phyloP scores from a whole-genome alignment of 306 rosid species.

The Herpetospermum pedunculosum region DNA sequence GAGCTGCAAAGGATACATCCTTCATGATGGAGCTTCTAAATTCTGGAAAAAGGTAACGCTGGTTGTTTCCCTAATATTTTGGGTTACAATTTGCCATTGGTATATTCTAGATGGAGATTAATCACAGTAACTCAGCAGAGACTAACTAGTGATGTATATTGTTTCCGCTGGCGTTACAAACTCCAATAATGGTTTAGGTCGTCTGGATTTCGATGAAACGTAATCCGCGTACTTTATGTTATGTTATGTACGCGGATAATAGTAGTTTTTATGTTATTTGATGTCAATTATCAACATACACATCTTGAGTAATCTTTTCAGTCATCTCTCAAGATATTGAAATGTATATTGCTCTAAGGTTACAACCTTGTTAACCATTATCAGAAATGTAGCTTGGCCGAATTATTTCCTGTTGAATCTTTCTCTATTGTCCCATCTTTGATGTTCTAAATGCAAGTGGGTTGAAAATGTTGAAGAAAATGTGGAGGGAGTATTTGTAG shows the following conservation, averaged over 20 bases:
- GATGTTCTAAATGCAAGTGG: background rate
- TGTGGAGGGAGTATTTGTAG: background rate
- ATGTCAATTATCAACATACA: slow-evolving; percentile 4
- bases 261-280: background rate
- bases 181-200: slow-evolving; percentile 3
- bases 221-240: background rate
- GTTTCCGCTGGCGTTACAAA: background rate
- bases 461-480: background rate
- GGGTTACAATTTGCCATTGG: slow-evolving; percentile 8
- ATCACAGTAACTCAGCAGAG: background rate
- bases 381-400: background rate
- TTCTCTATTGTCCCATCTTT: background rate
- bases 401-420: background rate
- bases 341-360: slow-evolving; percentile 7
- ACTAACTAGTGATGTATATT: background rate
- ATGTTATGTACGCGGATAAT: background rate
- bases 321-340: slow-evolving; percentile 11
- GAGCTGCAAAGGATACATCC: background rate
- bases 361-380: slow-evolving; percentile 2
- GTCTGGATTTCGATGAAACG: background rate
- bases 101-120: background rate
- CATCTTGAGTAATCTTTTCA: slow-evolving; percentile 13
- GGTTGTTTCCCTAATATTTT: slow-evolving; percentile 13
- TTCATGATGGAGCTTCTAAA: slow-evolving; percentile 3
- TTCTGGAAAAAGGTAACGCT: background rate